Percentiles rank a stretch among this genome's conserved stretches.
Conservation (phyloP, 2,329 filamentous ascomycete genomes). For the Pseudogymnoascus sp. region DNA sequence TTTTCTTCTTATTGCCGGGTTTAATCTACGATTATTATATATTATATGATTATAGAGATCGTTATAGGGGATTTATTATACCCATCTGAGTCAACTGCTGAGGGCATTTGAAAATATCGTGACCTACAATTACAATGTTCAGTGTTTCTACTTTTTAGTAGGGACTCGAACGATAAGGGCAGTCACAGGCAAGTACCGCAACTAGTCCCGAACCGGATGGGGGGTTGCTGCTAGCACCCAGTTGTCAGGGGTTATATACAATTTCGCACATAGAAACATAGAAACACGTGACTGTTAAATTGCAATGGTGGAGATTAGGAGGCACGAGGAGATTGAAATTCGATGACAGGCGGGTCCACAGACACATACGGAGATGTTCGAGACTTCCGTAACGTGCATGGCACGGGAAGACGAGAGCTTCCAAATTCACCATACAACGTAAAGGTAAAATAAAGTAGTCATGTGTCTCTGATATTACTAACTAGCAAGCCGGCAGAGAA, state of each 20-base stretch:
- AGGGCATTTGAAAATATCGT: not conserved
- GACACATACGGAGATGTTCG: not conserved
- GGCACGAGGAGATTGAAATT: not conserved
- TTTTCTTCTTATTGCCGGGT: not conserved
- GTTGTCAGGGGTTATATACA: conserved; percentile 2
- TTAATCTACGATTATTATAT: not conserved
- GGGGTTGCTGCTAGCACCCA: not conserved
- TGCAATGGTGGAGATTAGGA: not conserved
- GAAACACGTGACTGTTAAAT: conserved; percentile 3
- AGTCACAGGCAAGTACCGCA: not conserved
- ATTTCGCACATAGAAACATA: not conserved
- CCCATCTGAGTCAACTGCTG: not conserved
- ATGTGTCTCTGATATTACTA: conserved; percentile 6
- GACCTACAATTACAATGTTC: not conserved
- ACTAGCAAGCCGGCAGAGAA: conserved; percentile 4
- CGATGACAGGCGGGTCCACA: not conserved
- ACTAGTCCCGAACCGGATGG: not conserved
- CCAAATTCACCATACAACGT: not conserved
- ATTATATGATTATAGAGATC: not conserved
- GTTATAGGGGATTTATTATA: not conserved
- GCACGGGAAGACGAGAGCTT: not conserved
- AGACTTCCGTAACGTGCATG: not conserved
- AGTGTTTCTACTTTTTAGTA: not conserved
- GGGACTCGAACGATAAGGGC: not conserved
- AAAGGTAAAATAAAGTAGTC: not conserved